A percentile compares a stretch with the other conserved stretches of the same genome.
These are phyloP conservation scores for Eutrema salsugineum DNA, from an alignment of 441 rosid genomes.

Conservation along the genomic window DNA sequence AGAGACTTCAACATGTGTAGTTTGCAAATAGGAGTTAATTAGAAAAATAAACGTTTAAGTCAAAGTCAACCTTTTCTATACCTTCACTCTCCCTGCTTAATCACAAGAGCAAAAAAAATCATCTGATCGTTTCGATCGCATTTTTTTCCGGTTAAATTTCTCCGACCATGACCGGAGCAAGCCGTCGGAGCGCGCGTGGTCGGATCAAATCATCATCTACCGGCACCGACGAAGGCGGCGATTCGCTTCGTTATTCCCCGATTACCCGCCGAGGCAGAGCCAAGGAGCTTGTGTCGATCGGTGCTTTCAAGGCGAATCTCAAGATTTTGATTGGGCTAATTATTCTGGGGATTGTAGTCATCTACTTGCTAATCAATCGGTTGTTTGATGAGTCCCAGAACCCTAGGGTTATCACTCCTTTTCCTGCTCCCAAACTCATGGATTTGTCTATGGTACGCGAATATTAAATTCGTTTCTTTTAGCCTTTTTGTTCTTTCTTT, in stretches of 20 bases:
- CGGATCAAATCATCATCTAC: constrained; percentile 43
- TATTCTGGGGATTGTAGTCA: constrained; percentile 36
- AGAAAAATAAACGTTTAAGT: background rate
- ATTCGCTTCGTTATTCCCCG: constrained; percentile 24
- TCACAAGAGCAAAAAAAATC: background rate
- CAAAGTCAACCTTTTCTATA: constrained; percentile 14
- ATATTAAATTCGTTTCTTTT: background rate
- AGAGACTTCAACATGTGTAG: no score
- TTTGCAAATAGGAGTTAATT: no score
- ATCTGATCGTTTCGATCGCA: background rate
- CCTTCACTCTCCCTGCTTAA: background rate
- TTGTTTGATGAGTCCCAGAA: constrained; percentile 31
- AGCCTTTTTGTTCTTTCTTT: background rate
- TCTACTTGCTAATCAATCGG: constrained; percentile 43
- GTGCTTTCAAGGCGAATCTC: constrained; percentile 47
- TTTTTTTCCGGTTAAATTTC: background rate
- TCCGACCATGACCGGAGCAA: constrained; percentile 55
- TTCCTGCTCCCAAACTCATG: constrained; percentile 79
- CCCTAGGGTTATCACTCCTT: constrained; percentile 87
- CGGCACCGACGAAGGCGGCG: constrained; percentile 30
- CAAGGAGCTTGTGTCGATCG: constrained; percentile 44
- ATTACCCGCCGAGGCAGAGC: constrained; percentile 35
- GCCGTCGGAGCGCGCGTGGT: constrained; percentile 57
- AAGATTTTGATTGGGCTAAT: constrained; percentile 47
- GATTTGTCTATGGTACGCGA: constrained; percentile 70